Evolutionary conservation across 495 filamentous ascomycete species (phyloP), one percentile per base, ranked within the genome.

Genomic region (Rhizodiscina lignyota): DNA sequence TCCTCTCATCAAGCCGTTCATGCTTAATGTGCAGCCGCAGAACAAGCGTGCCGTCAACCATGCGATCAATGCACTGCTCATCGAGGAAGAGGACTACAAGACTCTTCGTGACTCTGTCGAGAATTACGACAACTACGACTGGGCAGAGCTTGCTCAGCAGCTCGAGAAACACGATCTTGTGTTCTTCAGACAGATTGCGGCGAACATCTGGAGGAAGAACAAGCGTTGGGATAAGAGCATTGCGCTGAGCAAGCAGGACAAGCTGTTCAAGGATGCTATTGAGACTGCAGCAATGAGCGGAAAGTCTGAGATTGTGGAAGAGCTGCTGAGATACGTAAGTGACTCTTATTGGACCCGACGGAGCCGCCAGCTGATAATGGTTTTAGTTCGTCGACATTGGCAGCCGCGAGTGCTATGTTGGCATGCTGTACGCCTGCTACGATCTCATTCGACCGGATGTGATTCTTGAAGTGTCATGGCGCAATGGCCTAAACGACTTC

Each of bases 141-240:
- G 85, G 15, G 79, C 94, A 35, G 86, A 89, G n/a, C 76, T 99
- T 38, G 91, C 91, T 11, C 75, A 83, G 53, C 80, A 87, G 30
- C 64, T 99, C 11, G 91, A 99, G 68, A 78, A 81, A 56, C 91
- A 99, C 51, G 86, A 96, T 30, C 68, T 96, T 27, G 83, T 99
- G 44, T 99, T 99, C 75, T 99, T 99, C 79, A 75, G 91, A 45
- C 91, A 99, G 62, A 91, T 96, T 48, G 87, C 91, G 6, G 83
- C 91, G 45, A 91, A 70, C 65, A 96, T 99, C 61, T 99, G 96
- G 65, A 83, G 91, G 43, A 96, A 96, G 70, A 94, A 94, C 66
- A 96, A 94, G 76, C 74, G 91, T 40, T 99, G 91, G 91, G 84
- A 92, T 57, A 94, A 96, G 66, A 94, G 89, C n/a, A 96, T 99